Evolutionary conservation across 1,284 basidiomycete genomes (phyloP), one percentile per base, ranked within the genome.

Genomic region (Stereum hirsutum): DNA sequence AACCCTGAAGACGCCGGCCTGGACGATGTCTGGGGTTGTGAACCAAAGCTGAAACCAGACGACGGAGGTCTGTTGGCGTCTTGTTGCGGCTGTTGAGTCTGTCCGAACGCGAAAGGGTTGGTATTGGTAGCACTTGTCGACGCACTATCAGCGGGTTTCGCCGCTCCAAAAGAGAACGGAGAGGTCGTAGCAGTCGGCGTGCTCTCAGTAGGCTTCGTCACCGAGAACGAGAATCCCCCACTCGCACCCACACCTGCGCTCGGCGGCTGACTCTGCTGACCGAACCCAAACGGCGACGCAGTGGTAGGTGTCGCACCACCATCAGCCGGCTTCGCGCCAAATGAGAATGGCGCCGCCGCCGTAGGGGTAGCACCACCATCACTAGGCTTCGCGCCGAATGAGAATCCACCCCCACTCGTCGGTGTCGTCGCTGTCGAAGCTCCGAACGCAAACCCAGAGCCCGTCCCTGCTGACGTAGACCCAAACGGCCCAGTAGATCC

Each of bases 111-210:
- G 73, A 30, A 59, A 41, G 49, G 69, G 71, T n/a, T n/a, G 3
- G 67, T 35, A 20, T 24, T 27, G n/a, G 44, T 39, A 10, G 42
- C 34, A 17, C 20, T n/a, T 8, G n/a, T 2, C n/a, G 37, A 27
- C 25, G 42, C 12, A 20, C 25, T 40, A 37, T 47, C 51, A 10
- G 40, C 31, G n/a, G 54, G 46, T 44, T 23, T 54, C 39, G 54
- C 49, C 6, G 56, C 54, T n/a, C 63, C 64, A 50, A 74, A 77
- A 42, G 48, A 23, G 34, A 69, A 51, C 33, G 57, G 52, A 21
- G 60, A 62, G 20, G 59, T 60, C 2, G 30, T 7, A 12, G 32
- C 19, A 12, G 41, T 25, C 1, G 26, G 30, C 15, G 41, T 34
- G 11, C 21, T 6, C 41, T 43, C 31, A 4, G 34, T 21, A 10